Conservation (phyloP, 768 basidiomycete species). For the Harrya chromipes region DNA sequence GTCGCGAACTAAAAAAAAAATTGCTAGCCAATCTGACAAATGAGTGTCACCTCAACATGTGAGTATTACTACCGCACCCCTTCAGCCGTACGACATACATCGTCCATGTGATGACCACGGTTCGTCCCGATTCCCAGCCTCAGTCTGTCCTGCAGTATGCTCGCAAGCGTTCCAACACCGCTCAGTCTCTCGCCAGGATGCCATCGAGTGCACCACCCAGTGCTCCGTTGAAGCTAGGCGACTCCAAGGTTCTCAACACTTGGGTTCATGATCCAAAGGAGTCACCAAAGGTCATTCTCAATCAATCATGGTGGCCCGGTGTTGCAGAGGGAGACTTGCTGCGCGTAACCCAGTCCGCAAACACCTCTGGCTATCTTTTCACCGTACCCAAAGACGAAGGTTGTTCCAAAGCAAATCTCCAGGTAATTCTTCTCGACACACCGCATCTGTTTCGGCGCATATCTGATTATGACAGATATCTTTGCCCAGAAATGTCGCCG, state of each 20-base stretch:
- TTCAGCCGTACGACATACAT: neutral
- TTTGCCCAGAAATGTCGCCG: conserved; percentile 68
- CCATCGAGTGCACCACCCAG: conserved; percentile 24
- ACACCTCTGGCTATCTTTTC: conserved; percentile 54
- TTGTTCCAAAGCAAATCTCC: conserved; percentile 58
- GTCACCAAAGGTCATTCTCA: conserved; percentile 57
- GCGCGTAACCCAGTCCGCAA: conserved; percentile 47
- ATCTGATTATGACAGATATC: conserved; percentile 52
- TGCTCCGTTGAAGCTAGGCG: conserved; percentile 56
- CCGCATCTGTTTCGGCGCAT: neutral
- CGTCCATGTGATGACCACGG: conserved; percentile 46
- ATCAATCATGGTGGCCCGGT: conserved; percentile 75
- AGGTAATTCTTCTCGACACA: conserved; percentile 37
- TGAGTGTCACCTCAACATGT: neutral
- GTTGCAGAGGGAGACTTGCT: conserved; percentile 75
- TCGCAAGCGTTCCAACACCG: conserved; percentile 72
- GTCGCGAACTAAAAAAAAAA: neutral
- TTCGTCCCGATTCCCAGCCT: conserved; percentile 60
- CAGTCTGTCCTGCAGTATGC: conserved; percentile 43
- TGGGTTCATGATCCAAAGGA: conserved; percentile 78
- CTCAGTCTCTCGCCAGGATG: conserved; percentile 59
- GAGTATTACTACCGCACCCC: too few relatives aligned
- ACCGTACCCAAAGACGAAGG: conserved; percentile 64
- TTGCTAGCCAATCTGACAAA: neutral
- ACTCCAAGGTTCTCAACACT: conserved; percentile 56